Evolutionary conservation across 352 stramenopile genomes (phyloP), one percentile per base, ranked within the genome.

Genomic region (Globisporangium apiculatum): DNA sequence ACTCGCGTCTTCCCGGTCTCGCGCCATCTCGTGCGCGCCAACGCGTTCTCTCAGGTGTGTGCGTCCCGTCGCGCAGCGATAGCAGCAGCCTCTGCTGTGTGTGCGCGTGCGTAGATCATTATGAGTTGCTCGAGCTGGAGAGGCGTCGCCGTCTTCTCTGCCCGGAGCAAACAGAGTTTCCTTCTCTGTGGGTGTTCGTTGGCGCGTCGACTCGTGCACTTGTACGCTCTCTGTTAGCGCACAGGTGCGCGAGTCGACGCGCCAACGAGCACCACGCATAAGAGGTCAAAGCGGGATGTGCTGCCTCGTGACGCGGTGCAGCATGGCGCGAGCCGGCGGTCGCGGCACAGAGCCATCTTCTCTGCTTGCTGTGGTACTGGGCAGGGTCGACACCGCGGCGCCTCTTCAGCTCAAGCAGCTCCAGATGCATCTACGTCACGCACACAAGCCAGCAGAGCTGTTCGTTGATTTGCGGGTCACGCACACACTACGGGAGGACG

Each of bases 121-220:
- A 79, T 86, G 71, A 82, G 78, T 89, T 91, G 81, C 81, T 77
- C 75, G 7, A 87, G 82, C 82, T 91, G 82, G 78, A 89, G 82
- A 91, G 79, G 24, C 24, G 24, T 31, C 24, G 24, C 55, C 72
- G 74, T 68, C 69, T 86, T 89, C 76, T 91, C 77, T 89, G 79
- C 77, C 83, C 77, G 79, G 77, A 38, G 81, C 81, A 89, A 78
- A 86, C 84, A 94, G 84, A 92, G 84, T 92, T 87, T 70, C 76
- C 75, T 91, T 94, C 80, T 92, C 80, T 94, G 84, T 87, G 74
- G 79, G 67, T 68, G 61, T n/a, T 14, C 43, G 10, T 48, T 2
- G 5, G 43, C 31, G 45, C 24, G 45, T 49, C 14, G n/a, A 31
- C 45, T 24, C 9, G 18, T 11, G 31, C 4, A 15, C 37, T 51